Evolutionary conservation across 108 stramenopile genomes (phyloP), one percentile per base, ranked within the genome.

Genomic region (Tribonema minus): DNA sequence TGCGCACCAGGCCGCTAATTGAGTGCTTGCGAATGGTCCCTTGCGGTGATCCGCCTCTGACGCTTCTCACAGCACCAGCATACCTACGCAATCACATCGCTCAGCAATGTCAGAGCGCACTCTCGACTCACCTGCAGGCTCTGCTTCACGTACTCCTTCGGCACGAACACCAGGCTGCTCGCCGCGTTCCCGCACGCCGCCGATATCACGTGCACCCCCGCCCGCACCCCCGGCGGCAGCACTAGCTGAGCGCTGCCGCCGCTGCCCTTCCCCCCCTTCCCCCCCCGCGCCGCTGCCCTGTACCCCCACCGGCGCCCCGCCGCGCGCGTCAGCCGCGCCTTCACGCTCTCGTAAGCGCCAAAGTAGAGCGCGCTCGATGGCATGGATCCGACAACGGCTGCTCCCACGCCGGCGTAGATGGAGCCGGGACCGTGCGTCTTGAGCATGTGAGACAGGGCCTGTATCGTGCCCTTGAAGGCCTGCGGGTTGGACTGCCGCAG

Each of bases 351-450:
- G 76, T 91, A 91, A 34, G 87, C 81, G 7, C 89, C 89, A 84
- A 91, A 91, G 70, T 91, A 91, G 1, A 91, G 78, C 3, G 89
- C 89, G 38, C 88, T 89, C n/a, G 88, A 87, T 27, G 91, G 90
- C 71, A 91, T 89, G 6, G 90, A 80, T 0, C 90, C 88, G 3
- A 91, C 25, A 0, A 89, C 69, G 26, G 90, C 89, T 5, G 89
- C 85, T 4, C 82, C 58, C n/a, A 87, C 30, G 29, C 90, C 90
- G 4, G 74, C 70, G 65, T 90, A 90, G 5, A 87, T 38, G 12
- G 70, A 29, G 20, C 46, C 28, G 9, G 80, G 40, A 2, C 75
- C 67, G 2, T 72, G 32, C 7, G 37, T 71, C 12, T 46, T 36
- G 32, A 38, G 33, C 32, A 80, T 31, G 40, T 70, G 68, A 26